phyloP scores from a whole-genome alignment of 371 early-diverging fungal genomes.

The Rhizopus microsporus region DNA sequence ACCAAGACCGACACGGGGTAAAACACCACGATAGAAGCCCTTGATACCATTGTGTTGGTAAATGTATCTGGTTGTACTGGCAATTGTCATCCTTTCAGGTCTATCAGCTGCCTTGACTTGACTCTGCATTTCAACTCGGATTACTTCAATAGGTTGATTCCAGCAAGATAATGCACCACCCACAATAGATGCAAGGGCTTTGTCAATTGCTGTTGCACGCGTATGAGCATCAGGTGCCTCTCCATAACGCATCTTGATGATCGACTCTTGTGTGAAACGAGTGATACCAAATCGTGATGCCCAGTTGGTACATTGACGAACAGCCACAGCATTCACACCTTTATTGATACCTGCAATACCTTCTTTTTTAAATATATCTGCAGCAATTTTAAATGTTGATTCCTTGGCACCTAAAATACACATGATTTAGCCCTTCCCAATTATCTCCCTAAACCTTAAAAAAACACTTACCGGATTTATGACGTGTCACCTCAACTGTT shows the following conservation, averaged over 20 bases:
- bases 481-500: constrained; percentile 96
- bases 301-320: constrained; percentile 97
- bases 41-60: constrained; percentile 84
- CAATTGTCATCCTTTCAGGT: constrained; percentile 88
- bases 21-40: constrained; percentile 95
- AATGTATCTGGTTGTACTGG: constrained; percentile 83
- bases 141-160: constrained; percentile 98
- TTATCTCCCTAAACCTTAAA: neutral
- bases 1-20: constrained; percentile 88
- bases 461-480: constrained; percentile 64
- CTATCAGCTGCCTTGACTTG: constrained; percentile 83
- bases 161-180: constrained; percentile 93
- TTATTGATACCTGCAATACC: constrained; percentile 95
- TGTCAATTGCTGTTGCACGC: constrained; percentile 54
- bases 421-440: neutral
- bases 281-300: constrained; percentile 92
- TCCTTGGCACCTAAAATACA: constrained; percentile 50
- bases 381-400: constrained; percentile 85
- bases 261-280: constrained; percentile 78
- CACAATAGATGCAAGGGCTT: constrained; percentile 78
- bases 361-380: constrained; percentile 86
- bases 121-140: constrained; percentile 96
- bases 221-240: constrained; percentile 35
- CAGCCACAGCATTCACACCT: constrained; percentile 89
- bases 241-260: constrained; percentile 57